phyloP scores from a whole-genome alignment of 2,329 filamentous ascomycete genomes.

The Xylariaceae sp. region DNA sequence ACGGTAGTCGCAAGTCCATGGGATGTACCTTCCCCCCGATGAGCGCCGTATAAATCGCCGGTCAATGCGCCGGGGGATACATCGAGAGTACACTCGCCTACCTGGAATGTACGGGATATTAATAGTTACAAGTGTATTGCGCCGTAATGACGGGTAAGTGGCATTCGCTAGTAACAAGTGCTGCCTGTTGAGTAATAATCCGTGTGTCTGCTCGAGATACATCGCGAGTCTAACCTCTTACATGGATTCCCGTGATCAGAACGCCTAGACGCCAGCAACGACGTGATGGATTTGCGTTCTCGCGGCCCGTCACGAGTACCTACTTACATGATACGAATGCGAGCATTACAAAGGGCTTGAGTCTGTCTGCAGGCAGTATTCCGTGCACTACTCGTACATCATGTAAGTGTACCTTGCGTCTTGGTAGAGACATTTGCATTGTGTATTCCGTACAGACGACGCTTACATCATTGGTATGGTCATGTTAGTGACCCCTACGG shows the following conservation, averaged over 20 bases:
- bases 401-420: background rate
- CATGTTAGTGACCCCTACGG: background rate
- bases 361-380: background rate
- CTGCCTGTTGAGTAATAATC: background rate
- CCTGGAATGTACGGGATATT: background rate
- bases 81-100: background rate
- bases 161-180: background rate
- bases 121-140: background rate
- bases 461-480: background rate
- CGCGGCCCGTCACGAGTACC: background rate
- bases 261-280: background rate
- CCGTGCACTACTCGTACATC: background rate
- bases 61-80: background rate
- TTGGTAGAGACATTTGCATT: background rate
- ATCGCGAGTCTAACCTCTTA: too few relatives aligned
- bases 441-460: background rate
- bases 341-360: background rate
- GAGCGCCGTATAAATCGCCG: background rate
- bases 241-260: too few relatives aligned
- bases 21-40: background rate
- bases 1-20: background rate
- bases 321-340: background rate
- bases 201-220: background rate
- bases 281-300: background rate
- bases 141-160: background rate